Base-by-base conservation (phyloP, 768 basidiomycete species). In the Lentinus tigrinus region DNA sequence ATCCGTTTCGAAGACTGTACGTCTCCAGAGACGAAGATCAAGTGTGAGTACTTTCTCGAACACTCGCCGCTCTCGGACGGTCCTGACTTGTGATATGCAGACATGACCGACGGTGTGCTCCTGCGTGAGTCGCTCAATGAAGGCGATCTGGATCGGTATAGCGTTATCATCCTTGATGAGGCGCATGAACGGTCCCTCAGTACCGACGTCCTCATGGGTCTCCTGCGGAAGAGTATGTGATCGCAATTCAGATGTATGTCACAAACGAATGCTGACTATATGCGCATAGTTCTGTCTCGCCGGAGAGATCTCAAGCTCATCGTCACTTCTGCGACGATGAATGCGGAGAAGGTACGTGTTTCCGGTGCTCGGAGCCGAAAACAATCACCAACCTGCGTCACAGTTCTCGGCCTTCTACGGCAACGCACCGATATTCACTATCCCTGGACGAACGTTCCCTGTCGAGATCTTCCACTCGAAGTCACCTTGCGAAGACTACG, bases 1-100 rank as follows among this genome's bases (percentile, higher is more conserved):
- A 98, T 99, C 70, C 93, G 97, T 55, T 98, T 99, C 64, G 97
- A 99, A 73, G 97, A 99, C 70, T 97, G 95, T 68, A 99, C 97
- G 2, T 88, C 90, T 0, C 78, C 89, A 0, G 90, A 94, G 47
- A 99, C 97, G 2, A 96, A 90, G 72, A 98, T 98, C 69, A 99
- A 99, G 77, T 98, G 95, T 95, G 58, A 59, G 87, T 31, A 11
- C n/a, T n/a, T n/a, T n/a, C n/a, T n/a, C n/a, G n/a, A n/a, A n/a
- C n/a, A n/a, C n/a, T n/a, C n/a, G n/a, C n/a, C n/a, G n/a, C n/a
- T n/a, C n/a, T n/a, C n/a, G n/a, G n/a, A n/a, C n/a, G 28, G 14
- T 6, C 8, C 4, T 50, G 10, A 19, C 11, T 9, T 38, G 17
- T 31, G 9, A 52, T 2, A 42, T 40, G 11, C 56, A 97, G 95